Conservation (phyloP, 2,329 filamentous ascomycete genomes). For the Xylariaceae sp. region DNA sequence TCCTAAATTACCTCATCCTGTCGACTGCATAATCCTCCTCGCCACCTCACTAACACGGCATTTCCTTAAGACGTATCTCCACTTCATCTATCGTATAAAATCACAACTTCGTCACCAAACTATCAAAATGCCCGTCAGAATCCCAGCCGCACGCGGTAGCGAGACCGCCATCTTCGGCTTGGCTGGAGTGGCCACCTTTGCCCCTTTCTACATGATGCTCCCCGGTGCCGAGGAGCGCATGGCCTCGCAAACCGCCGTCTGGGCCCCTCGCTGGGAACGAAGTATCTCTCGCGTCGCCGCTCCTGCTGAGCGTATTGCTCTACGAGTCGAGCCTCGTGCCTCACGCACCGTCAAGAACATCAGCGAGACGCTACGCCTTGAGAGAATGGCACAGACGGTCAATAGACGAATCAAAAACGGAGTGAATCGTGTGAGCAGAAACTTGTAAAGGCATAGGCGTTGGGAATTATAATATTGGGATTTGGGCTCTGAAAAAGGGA, state of each 20-base stretch:
- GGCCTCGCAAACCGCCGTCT: constrained; percentile 49
- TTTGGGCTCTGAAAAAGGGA: too few species aligned
- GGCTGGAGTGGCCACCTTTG: constrained; percentile 49
- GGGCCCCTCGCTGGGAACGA: constrained; percentile 56
- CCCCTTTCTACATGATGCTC: constrained; percentile 53
- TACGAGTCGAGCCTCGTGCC: constrained; percentile 45
- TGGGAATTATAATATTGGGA: too few species aligned
- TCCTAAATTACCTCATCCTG: background rate
- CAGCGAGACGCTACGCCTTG: constrained; percentile 45
- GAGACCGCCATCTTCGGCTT: constrained; percentile 51
- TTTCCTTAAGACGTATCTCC: constrained; percentile 11
- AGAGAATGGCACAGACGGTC: constrained; percentile 45
- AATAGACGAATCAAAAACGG: constrained; percentile 44
- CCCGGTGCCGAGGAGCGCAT: constrained; percentile 52
- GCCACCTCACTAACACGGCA: constrained; percentile 11
- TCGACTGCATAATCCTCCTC: background rate
- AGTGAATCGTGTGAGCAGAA: constrained; percentile 35
- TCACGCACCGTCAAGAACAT: constrained; percentile 42
- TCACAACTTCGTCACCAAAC: background rate
- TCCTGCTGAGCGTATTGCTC: constrained; percentile 43
- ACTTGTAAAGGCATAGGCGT: background rate
- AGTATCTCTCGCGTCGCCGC: constrained; percentile 50
- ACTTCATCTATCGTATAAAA: constrained; percentile 12
- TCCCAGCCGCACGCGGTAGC: constrained; percentile 44
- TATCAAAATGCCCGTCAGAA: constrained; percentile 45